Evolutionary conservation across 2,329 filamentous ascomycete genomes (phyloP), one percentile per base, ranked within the genome.

Genomic region (Paradendryphiella salina): DNA sequence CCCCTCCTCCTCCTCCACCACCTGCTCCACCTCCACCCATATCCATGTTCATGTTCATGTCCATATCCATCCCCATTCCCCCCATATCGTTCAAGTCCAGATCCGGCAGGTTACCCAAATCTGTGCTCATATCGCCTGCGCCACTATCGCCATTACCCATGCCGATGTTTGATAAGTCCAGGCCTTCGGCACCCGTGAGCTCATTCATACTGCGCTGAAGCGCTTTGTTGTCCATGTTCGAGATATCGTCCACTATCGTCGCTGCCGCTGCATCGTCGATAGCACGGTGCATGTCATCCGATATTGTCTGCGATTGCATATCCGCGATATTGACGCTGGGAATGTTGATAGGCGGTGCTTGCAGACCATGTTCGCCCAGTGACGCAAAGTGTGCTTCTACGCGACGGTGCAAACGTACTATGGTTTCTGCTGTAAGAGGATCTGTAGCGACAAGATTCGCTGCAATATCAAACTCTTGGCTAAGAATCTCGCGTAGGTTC

Each of bases 381-480:
- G 62, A 61, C 1, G 61, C 61, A 21, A 88, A 79, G 65, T 87
- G 85, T n/a, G 81, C 79, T 70, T 89, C 85, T 9, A 89, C 85
- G 2, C 80, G 77, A 20, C 85, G 78, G 65, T 86, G 77, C 6
- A 88, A 78, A 6, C 85, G 82, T 8, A 87, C 81, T 11, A 85
- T 74, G 7, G 80, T 80, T 68, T 88, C 85, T 1, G 85, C 84
- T 36, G 82, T 73, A 14, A 75, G 72, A 1, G 78, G 74, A 50
- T 87, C 84, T n/a, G 74, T 75, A 60, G 81, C 80, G 31, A 85
- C 80, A 0, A 84, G 74, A 50, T 75, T 76, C 52, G 79, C 79
- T 49, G 82, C 86, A 35, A 82, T 79, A 54, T 85, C 81, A 0
- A 82, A 81, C 51, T 83, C 80, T 43, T 75, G 72, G 58, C 81